These are phyloP conservation scores for Dendrobium officinale DNA, from an alignment of 106 monocot genomes.

Conservation along the genomic window DNA sequence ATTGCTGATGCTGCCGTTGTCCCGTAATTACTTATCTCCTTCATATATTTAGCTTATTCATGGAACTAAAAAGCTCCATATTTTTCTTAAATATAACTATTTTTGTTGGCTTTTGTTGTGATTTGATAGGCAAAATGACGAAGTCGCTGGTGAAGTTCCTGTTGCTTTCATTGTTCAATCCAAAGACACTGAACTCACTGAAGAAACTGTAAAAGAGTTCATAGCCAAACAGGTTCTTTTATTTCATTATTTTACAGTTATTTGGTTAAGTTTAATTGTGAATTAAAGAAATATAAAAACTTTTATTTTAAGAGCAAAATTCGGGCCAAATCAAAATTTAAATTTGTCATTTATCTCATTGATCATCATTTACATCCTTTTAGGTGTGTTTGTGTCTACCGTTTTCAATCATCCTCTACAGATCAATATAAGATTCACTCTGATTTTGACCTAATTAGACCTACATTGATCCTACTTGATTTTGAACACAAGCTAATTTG, in stretches of 20 bases:
- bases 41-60: background rate
- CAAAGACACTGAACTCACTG: conserved; percentile 43
- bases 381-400: too few relatives aligned
- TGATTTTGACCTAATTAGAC: too few relatives aligned
- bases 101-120: background rate
- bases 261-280: background rate
- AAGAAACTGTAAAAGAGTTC: conserved; percentile 68
- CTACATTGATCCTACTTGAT: too few relatives aligned
- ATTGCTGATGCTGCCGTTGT: conserved; percentile 86
- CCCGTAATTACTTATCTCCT: conserved; percentile 33
- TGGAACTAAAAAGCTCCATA: too few relatives aligned
- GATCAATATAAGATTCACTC: too few relatives aligned
- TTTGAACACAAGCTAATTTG: too few relatives aligned
- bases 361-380: too few relatives aligned
- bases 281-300: too few relatives aligned
- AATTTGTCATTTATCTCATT: too few relatives aligned
- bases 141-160: conserved; percentile 76
- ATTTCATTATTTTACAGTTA: background rate
- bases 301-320: too few relatives aligned
- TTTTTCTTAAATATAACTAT: background rate
- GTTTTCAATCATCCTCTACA: too few relatives aligned
- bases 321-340: too few relatives aligned
- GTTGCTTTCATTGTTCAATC: conserved; percentile 76
- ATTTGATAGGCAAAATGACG: conserved; percentile 50
- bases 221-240: conserved; percentile 69